Evolutionary conservation across 805 yeast species (phyloP), one percentile per base, ranked within the genome.

Genomic region (Pichia deserticola): DNA sequence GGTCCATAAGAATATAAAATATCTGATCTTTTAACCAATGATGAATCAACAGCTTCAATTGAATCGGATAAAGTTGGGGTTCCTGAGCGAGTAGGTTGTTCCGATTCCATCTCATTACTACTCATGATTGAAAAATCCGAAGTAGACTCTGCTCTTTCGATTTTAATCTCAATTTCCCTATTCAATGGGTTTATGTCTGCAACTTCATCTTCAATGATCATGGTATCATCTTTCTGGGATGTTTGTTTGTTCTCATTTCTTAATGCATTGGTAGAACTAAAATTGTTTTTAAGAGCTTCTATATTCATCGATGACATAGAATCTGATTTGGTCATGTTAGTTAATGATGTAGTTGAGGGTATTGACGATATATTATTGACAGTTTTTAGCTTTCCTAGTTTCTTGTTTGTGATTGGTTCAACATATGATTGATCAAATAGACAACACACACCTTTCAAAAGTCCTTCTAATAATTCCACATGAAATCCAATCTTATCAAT

Each of bases 361-460:
- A 58, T 34, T 5, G 58, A 52, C 1, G 52, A 20, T 1, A 51
- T 40, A n/a, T 41, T 35, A 28, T 15, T 8, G 37, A 43, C 5
- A 30, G 38, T 3, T 38, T 13, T 34, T 11, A 51, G 11, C 27
- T 48, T 42, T 10, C 49, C 39, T 27, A 48, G 15, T 46, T 47
- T 45, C 34, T 54, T 40, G 44, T 33, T 46, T 11, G 38, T 39
- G 1, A 51, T n/a, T 8, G 51, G 50, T 5, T 53, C 47, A 28
- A 48, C 53, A 42, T 54, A 84, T 12, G 82, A 79, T 0, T 95
- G 87, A 60, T 89, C 96, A 57, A 86, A 78, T 36, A 89, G 67
- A 41, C 76, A 72, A 35, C 95, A 77, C 8, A 80, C 69, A 29
- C 97, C 96, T 40, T 90, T 79, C 5, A 84, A 55, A 33, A 53